phyloP scores from a whole-genome alignment of 305 asterid genomes.

The Striga hermonthica region DNA sequence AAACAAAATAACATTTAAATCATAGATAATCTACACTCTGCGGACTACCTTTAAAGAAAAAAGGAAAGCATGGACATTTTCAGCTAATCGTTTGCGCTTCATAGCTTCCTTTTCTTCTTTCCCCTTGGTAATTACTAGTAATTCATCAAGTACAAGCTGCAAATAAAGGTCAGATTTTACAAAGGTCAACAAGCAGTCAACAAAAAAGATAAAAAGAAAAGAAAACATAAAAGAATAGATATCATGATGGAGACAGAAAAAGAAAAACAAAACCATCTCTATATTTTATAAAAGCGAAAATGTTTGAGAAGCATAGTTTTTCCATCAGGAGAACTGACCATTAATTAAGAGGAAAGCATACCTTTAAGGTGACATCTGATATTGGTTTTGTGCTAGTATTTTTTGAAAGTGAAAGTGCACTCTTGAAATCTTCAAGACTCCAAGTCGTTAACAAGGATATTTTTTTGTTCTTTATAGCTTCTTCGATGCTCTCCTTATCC shows the following conservation, averaged over 20 bases:
- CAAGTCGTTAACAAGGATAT: conserved; percentile 57
- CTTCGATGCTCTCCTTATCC: conserved; percentile 75
- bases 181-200: conserved; percentile 14
- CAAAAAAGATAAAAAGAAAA: too few relatives aligned
- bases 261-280: background rate
- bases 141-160: conserved; percentile 76
- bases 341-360: conserved; percentile 33
- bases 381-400: conserved; percentile 43
- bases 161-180: conserved; percentile 31
- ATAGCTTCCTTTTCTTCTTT: conserved; percentile 91
- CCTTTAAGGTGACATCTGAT: conserved; percentile 73
- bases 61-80: conserved; percentile 60
- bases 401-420: conserved; percentile 48
- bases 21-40: conserved; percentile 22
- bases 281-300: conserved; percentile 16
- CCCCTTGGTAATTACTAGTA: conserved; percentile 62
- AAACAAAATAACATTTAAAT: conserved; percentile 13
- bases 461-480: conserved; percentile 61
- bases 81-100: conserved; percentile 73
- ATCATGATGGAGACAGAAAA: background rate
- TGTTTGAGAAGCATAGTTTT: conserved; percentile 20
- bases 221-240: background rate
- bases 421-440: conserved; percentile 71
- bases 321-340: conserved; percentile 14
- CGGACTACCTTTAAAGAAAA: conserved; percentile 62